These are phyloP conservation scores for Alternaria arbusti DNA, from an alignment of 2,329 filamentous ascomycete genomes.

Conservation along the genomic window DNA sequence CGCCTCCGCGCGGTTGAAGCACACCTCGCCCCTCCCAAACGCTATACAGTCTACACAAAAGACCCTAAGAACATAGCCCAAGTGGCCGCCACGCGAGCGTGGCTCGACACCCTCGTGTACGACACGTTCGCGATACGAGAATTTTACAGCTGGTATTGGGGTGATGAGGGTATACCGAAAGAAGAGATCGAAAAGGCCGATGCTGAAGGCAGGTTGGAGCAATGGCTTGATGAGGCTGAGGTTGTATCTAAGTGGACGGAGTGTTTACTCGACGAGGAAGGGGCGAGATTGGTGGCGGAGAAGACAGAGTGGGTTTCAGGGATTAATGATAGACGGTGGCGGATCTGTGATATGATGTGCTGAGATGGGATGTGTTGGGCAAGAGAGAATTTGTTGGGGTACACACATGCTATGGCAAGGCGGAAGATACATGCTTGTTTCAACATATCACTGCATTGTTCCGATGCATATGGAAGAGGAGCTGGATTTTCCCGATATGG, in stretches of 20 bases:
- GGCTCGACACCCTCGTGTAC: background rate
- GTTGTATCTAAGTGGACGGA: background rate
- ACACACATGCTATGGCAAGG: background rate
- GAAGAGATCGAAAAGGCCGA: background rate
- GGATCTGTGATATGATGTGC: background rate
- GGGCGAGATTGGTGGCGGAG: background rate
- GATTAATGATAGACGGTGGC: too few species aligned
- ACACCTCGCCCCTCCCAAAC: background rate
- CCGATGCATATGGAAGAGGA: too few species aligned
- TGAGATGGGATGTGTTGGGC: too few species aligned
- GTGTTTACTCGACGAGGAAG: background rate
- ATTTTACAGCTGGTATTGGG: background rate
- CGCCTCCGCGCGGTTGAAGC: background rate
- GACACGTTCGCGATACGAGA: background rate
- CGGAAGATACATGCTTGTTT: too few species aligned
- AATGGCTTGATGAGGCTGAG: background rate
- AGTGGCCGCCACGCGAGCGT: background rate
- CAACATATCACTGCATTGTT: too few species aligned
- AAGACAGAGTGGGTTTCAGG: background rate
- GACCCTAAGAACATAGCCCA: background rate
- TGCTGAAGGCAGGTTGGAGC: background rate
- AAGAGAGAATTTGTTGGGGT: background rate
- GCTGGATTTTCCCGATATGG: too few species aligned
- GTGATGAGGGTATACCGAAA: background rate
- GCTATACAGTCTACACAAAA: background rate